Conservation (phyloP, 2,329 filamentous ascomycete genomes). For the Diplodia corticola region DNA sequence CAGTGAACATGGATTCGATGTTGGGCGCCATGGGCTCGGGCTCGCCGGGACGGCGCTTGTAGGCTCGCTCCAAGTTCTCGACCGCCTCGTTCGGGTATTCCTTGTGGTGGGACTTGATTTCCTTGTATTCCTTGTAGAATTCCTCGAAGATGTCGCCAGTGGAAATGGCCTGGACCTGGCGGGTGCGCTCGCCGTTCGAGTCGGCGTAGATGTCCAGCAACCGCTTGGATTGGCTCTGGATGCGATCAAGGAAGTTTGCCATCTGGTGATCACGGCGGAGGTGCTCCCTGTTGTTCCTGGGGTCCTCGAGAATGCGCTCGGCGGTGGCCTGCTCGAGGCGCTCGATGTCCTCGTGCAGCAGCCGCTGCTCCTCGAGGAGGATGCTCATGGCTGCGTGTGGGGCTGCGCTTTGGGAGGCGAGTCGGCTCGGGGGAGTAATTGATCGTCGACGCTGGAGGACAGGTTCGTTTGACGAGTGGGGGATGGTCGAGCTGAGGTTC, state of each 20-base stretch:
- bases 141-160: slow-evolving; percentile 85
- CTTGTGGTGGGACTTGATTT: slow-evolving; percentile 83
- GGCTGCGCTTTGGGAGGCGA: background rate
- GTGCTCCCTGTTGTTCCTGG: slow-evolving; percentile 82
- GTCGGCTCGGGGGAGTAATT: background rate
- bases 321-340: slow-evolving; percentile 91
- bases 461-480: background rate
- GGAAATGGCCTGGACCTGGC: slow-evolving; percentile 81
- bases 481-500: background rate
- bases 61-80: slow-evolving; percentile 91
- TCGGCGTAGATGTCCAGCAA: slow-evolving; percentile 84
- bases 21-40: slow-evolving; percentile 62
- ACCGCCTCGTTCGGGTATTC: slow-evolving; percentile 92
- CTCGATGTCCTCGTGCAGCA: slow-evolving; percentile 94
- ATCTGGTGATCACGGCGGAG: slow-evolving; percentile 92
- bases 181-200: slow-evolving; percentile 66
- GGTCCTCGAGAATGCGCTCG: slow-evolving; percentile 85
- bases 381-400: slow-evolving; percentile 52
- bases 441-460: background rate
- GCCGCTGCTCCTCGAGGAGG: slow-evolving; percentile 86
- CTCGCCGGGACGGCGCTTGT: slow-evolving; percentile 71
- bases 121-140: slow-evolving; percentile 82
- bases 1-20: slow-evolving; percentile 90
- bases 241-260: slow-evolving; percentile 79
- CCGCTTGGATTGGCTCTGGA: slow-evolving; percentile 79